Evolutionary conservation across 2,329 filamentous ascomycete species (phyloP).

Genomic region (Penicillium brasilianum): DNA sequence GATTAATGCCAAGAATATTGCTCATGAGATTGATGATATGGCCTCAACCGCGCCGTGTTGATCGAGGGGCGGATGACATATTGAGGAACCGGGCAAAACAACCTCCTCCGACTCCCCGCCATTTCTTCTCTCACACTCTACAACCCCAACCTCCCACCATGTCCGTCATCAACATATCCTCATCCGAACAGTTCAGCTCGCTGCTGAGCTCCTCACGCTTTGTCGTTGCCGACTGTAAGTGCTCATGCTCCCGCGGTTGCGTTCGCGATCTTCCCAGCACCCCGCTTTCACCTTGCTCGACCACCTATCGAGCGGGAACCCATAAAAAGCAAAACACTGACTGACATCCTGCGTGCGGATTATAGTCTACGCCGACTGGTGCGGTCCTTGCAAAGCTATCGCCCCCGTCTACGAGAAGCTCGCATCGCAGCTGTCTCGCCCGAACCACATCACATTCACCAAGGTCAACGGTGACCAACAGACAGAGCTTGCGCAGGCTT

Average conservation of each 20-base stretch:
- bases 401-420: constrained; percentile 82
- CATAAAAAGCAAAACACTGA: background rate
- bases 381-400: constrained; percentile 80
- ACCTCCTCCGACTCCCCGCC: constrained; percentile 24
- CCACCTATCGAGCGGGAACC: constrained; percentile 10
- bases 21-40: background rate
- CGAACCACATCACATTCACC: constrained; percentile 77
- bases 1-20: background rate
- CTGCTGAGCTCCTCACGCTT: constrained; percentile 75
- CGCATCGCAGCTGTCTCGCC: constrained; percentile 70
- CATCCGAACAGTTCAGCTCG: constrained; percentile 68
- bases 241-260: background rate
- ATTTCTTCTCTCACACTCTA: constrained; percentile 15
- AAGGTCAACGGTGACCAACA: constrained; percentile 85
- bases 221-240: constrained; percentile 88
- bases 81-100: constrained; percentile 27
- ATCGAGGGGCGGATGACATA: constrained; percentile 39
- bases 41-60: background rate
- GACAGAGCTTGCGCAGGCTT: constrained; percentile 72
- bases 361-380: constrained; percentile 87
- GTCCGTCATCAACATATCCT: constrained; percentile 61
- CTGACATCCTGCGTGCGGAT: constrained; percentile 14
- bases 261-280: constrained; percentile 10
- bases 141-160: constrained; percentile 38
- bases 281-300: constrained; percentile 14